Evolutionary conservation across 176 grass and related monocot genomes (phyloP), one percentile per base, ranked within the genome.

Genomic region (Secale cereale): DNA sequence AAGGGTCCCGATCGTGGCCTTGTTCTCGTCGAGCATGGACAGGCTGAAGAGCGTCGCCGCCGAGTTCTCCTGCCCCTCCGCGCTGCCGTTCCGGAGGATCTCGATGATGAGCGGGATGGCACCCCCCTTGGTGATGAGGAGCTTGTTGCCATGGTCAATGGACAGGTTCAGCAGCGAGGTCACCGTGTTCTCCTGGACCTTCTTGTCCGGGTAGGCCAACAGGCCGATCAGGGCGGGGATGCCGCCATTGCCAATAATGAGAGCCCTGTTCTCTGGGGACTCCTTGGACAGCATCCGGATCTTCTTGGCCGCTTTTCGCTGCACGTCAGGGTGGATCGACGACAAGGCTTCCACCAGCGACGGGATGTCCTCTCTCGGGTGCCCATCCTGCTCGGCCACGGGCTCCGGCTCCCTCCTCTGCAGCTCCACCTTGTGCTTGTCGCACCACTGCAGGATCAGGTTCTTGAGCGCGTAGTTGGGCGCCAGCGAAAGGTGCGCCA

Each of bases 11-110:
- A 94, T 92, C 19, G 67, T 22, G 4, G 29, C 57, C 79, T 92
- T 94, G 83, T 90, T 90, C 64, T 94, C 90, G 72, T 94, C 90
- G 15, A 92, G 8, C 90, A 94, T 90, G 17, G 93, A 94, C 75
- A 94, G 64, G 67, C 93, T 94, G 46, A 94, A 94, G 3, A 94
- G 84, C 59, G 88, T 60, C 8, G 93, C 93, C n/a, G 93, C 93
- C 0, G 93, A 94, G 64, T 94, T 94, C 83, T 94, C 93, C 80
- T 90, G 83, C 27, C 64, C 90, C 79, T 68, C 90, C 35, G 74
- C 76, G 52, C 76, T 90, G 52, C 93, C 93, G 72, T 60, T 90
- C 45, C 86, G 78, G 79, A 94, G 79, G 67, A 90, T 88, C 57
- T 94, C 93, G 43, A 92, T 90, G 50, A 92, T 84, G 2, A 85